Conservation (phyloP, 352 stramenopile species). For the Pythium oligandrum region DNA sequence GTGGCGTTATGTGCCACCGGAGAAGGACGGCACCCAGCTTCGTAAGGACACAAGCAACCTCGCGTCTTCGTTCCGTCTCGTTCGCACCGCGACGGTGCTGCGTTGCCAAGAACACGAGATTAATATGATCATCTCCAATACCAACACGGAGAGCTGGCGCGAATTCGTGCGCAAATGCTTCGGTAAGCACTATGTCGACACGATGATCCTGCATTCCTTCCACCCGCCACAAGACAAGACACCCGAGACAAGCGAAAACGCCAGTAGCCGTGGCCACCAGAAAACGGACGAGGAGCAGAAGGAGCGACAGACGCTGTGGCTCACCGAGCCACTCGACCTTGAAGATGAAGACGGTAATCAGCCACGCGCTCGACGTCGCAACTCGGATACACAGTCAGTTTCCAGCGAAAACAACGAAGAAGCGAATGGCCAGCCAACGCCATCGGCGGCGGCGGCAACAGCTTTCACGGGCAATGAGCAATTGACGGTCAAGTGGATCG, state of each 20-base stretch:
- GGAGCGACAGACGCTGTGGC: conserved; percentile 13
- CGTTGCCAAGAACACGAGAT: conserved; percentile 72
- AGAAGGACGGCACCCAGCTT: conserved; percentile 77
- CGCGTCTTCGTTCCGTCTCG: conserved; percentile 50
- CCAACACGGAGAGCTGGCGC: conserved; percentile 64
- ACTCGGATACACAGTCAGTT: conserved; percentile 17
- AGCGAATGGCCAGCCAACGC: conserved; percentile 16
- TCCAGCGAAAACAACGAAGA: conserved; percentile 6
- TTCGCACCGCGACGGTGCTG: conserved; percentile 63
- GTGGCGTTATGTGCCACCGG: conserved; percentile 72
- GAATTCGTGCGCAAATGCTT: conserved; percentile 76
- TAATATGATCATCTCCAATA: conserved; percentile 69
- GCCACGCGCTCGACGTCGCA: background rate
- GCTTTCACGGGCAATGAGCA: conserved; percentile 30
- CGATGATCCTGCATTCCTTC: conserved; percentile 69
- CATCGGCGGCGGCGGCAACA: conserved; percentile 13
- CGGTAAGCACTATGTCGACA: conserved; percentile 69
- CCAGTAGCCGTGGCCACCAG: conserved; percentile 5
- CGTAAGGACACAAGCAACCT: conserved; percentile 82
- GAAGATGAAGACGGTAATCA: background rate
- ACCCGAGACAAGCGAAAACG: background rate
- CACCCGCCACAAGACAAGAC: background rate
- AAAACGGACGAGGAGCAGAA: conserved; percentile 7
- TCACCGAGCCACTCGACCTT: background rate
- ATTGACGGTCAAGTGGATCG: conserved; percentile 73